Base-by-base conservation (phyloP, 2,329 filamentous ascomycete genomes). In the Penicillium sp. region DNA sequence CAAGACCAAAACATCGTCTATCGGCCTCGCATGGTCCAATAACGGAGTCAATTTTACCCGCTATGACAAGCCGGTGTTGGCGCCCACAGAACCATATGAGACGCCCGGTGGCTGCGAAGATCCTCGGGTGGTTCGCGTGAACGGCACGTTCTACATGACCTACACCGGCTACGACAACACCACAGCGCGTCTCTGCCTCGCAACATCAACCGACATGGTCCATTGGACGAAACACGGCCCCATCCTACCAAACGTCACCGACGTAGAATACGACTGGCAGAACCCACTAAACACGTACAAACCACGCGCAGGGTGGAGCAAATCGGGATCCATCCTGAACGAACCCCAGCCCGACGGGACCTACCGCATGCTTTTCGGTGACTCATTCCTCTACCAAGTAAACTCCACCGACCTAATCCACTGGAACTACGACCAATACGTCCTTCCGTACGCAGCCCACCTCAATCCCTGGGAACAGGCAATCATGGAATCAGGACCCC, bases 121-220 rank as follows among this genome's bases (percentile, higher is more conserved):
- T 48, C 69, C 70, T 9, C 62, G 70, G 14, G 60, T 74, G 7
- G 63, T 69, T 13, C 63, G 67, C 20, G 58, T 70, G 27, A 69
- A 73, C 27, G 69, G 69, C 1, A 67, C 67, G 0, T 72, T 73
- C 51, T 71, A 72, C 58, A 50, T 73, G 51, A 72, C 70, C 1
- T 73, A 73, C 50, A 72, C 70, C 4, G 67, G 51, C 2, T 73
- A 62, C 42, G 67, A 72, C 40, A 61, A 55, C 4, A 62, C 57
- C 4, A 62, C 57, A 2, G 60, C 69, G 11, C 66, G 63, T 30
- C 63, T 73, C 11, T 71, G 69, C 36, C 49, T 73, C 5, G 70
- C 70, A 28, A 73, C 69, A 1, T 71, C 68, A 6, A 65, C 64
- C 4, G 65, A 73, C 50, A 60, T 73, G 10, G 54, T 73, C 3